These are phyloP conservation scores for Gillenia trifoliata DNA, from an alignment of 306 rosid genomes.

Conservation along the genomic window DNA sequence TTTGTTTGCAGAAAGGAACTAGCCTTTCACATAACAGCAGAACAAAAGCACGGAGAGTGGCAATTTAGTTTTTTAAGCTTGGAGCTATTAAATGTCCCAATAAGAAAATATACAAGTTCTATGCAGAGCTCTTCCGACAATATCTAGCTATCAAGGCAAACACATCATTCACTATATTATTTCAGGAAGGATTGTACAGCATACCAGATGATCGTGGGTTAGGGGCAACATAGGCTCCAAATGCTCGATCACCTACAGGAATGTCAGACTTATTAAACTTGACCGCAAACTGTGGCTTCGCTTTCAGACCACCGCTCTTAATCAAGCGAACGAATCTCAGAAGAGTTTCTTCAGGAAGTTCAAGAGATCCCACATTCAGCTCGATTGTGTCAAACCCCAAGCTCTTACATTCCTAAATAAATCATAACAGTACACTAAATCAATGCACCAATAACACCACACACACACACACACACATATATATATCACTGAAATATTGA, in stretches of 20 bases:
- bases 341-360: conserved; percentile 78
- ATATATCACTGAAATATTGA: not conserved
- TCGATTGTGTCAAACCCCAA: conserved; percentile 84
- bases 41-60: not conserved
- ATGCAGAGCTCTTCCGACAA: not conserved
- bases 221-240: conserved; percentile 71
- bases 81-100: not conserved
- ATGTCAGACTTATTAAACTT: conserved; percentile 72
- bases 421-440: not conserved
- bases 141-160: not conserved
- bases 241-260: conserved; percentile 68
- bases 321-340: conserved; percentile 70
- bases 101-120: not conserved
- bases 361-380: conserved; percentile 66
- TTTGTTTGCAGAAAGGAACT: not conserved
- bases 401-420: conserved; percentile 71
- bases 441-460: not conserved
- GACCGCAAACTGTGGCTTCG: conserved; percentile 74
- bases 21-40: not conserved
- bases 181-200: not conserved
- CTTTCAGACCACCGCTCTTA: conserved; percentile 73
- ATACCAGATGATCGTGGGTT: conserved; percentile 75
- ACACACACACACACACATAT: not conserved
- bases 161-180: not conserved
- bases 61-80: not conserved